phyloP scores from a whole-genome alignment of 1,284 basidiomycete genomes.

The Tranzscheliella williamsii region DNA sequence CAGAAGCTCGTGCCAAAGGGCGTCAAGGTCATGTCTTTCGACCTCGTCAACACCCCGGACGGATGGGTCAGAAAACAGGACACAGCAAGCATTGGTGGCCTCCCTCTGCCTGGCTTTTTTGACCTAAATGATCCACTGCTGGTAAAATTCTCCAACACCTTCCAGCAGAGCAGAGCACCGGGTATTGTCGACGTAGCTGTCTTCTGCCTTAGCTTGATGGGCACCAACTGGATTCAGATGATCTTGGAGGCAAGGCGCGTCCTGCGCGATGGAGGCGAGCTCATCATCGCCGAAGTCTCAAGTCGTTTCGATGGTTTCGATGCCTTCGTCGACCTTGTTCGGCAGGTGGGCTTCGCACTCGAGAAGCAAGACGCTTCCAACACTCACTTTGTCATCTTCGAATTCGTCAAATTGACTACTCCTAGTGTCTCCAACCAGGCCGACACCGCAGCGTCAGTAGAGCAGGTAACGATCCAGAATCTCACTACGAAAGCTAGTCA shows the following conservation, averaged over 20 bases:
- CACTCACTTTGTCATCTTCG: slow-evolving; percentile 48
- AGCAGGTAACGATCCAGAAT: slow-evolving; percentile 27
- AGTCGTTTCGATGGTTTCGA: slow-evolving; percentile 62
- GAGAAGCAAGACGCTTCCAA: slow-evolving; percentile 66
- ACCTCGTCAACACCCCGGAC: slow-evolving; percentile 77
- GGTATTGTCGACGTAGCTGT: slow-evolving; percentile 85
- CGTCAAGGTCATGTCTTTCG: slow-evolving; percentile 72
- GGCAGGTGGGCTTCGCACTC: slow-evolving; percentile 78
- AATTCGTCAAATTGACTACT: slow-evolving; percentile 31
- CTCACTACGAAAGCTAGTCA: slow-evolving; percentile 69
- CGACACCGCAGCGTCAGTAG: neutral
- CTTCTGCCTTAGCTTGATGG: slow-evolving; percentile 94
- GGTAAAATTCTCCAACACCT: neutral
- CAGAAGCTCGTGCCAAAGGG: slow-evolving; percentile 54
- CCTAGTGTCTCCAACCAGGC: neutral
- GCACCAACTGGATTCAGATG: slow-evolving; percentile 90
- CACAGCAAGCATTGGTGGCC: slow-evolving; percentile 32
- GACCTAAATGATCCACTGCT: slow-evolving; percentile 7
- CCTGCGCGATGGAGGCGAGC: slow-evolving; percentile 75
- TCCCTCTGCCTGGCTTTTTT: slow-evolving; percentile 40
- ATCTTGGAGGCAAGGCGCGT: slow-evolving; percentile 87
- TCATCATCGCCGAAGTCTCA: slow-evolving; percentile 91
- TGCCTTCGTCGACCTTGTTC: slow-evolving; percentile 75
- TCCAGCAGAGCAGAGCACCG: neutral
- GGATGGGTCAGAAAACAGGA: slow-evolving; percentile 62